phyloP scores from a whole-genome alignment of 2,329 filamentous ascomycete species.

The Lasiodiplodia hormozganensis region DNA sequence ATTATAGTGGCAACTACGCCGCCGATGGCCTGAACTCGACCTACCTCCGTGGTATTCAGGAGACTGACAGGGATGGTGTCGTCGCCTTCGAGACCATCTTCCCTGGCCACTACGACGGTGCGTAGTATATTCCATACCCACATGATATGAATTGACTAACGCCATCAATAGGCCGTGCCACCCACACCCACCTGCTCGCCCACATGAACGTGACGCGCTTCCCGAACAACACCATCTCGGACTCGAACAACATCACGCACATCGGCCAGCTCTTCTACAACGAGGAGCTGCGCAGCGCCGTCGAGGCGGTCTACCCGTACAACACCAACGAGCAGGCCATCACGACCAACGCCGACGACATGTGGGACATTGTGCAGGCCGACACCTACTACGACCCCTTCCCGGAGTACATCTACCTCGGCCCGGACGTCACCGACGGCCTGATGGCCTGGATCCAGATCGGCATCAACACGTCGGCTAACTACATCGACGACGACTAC shows the following conservation, averaged over 20 bases:
- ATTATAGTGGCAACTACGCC: slow-evolving; percentile 40
- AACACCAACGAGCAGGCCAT: slow-evolving; percentile 50
- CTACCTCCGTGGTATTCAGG: slow-evolving; percentile 58
- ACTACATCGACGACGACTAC: slow-evolving; percentile 28
- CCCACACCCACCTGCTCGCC: slow-evolving; percentile 48
- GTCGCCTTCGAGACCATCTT: slow-evolving; percentile 58
- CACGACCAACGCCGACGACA: slow-evolving; percentile 61
- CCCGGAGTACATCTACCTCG: slow-evolving; percentile 64
- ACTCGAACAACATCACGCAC: slow-evolving; percentile 60
- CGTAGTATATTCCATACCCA: neutral
- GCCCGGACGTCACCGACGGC: slow-evolving; percentile 51
- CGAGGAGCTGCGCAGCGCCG: slow-evolving; percentile 60
- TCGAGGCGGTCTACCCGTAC: slow-evolving; percentile 57
- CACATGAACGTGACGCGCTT: slow-evolving; percentile 50
- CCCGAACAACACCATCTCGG: slow-evolving; percentile 60
- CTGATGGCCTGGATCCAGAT: slow-evolving; percentile 42
- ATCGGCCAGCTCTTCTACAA: slow-evolving; percentile 73
- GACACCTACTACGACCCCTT: slow-evolving; percentile 60
- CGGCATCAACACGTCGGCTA: slow-evolving; percentile 27
- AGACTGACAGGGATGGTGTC: slow-evolving; percentile 56
- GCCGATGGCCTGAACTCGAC: slow-evolving; percentile 41
- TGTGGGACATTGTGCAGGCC: slow-evolving; percentile 54
- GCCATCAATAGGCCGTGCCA: slow-evolving; percentile 43
- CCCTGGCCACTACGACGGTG: slow-evolving; percentile 50
- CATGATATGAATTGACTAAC: neutral